Base-by-base conservation (phyloP, 2,329 filamentous ascomycete species). In the Colletotrichum tabaci region DNA sequence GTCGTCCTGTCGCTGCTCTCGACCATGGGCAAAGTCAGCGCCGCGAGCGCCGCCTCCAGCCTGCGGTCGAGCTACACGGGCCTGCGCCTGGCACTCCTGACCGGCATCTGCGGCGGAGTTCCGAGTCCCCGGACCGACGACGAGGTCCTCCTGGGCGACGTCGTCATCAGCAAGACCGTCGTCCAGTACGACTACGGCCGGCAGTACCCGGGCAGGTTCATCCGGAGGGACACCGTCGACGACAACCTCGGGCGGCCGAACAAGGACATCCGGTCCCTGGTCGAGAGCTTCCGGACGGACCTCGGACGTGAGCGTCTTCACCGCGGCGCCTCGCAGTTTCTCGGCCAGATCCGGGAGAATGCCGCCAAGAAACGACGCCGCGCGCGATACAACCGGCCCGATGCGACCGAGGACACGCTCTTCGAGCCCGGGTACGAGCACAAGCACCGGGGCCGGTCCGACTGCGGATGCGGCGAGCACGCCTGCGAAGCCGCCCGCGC, bases 101-200 rank as follows among this genome's bases (percentile, higher is more conserved):
- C 81, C 3, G 84, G 84, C 0, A 77, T 85, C 12, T 85, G 83
- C 57, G 84, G 82, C 0, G 83, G 80, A 18, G 76, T 81, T 4
- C 82, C 82, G 1, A 16, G 35, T 0, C 55, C 30, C 3, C 6
- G 40, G 0, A 49, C 21, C 18, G 1, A 35, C 1, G 1, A 50
- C 1, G 75, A 77, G 49, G 62, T 76, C 0, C 49, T 81, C 0
- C 70, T 83, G 0, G 81, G 82, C 2, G 80, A 83, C 62, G 80
- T 83, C 0, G 68, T 82, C 16, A 72, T 81, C 42, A 79, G 79
- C 73, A 76, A 74, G 8, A 72, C 66, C 10, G 62, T 80, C 52
- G 53, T 80, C 23, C 76, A 79, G 69, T 78, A 79, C 40, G 77
- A 80, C 50, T 74, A 75, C 23, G 77, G 78, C 12, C 66, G 74